phyloP scores from a whole-genome alignment of 2,329 filamentous ascomycete genomes.

The Trichoderma sp. region DNA sequence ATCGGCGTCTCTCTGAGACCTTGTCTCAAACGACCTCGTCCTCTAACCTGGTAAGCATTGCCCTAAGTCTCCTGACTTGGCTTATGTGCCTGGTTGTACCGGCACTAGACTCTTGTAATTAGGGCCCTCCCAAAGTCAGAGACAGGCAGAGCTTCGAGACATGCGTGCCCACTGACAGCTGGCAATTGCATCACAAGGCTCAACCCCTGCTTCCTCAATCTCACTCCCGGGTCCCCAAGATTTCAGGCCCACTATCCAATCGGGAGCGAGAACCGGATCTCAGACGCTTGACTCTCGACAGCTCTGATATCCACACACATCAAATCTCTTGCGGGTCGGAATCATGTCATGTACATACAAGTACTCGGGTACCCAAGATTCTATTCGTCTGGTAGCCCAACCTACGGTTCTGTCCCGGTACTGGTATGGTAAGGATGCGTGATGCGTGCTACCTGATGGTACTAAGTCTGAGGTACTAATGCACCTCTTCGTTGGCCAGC shows the following conservation, averaged over 20 bases:
- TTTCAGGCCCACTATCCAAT: conserved; percentile 17
- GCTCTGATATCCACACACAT: conserved; percentile 5
- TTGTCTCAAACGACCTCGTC: conserved; percentile 15
- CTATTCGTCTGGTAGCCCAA: too few species aligned
- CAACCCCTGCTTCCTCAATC: conserved; percentile 21
- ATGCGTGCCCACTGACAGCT: conserved; percentile 28
- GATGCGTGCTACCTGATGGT: too few species aligned
- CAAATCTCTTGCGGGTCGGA: conserved; percentile 15
- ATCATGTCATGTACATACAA: background rate
- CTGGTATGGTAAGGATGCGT: too few species aligned
- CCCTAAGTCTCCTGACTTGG: background rate
- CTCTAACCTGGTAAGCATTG: background rate
- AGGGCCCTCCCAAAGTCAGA: background rate
- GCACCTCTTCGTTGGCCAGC: conserved; percentile 14
- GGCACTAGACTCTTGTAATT: background rate
- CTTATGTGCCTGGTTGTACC: background rate
- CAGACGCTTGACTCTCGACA: conserved; percentile 26
- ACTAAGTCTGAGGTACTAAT: background rate
- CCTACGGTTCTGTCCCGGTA: background rate
- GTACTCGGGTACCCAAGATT: background rate
- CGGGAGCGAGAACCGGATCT: conserved; percentile 25
- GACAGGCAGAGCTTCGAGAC: conserved; percentile 9
- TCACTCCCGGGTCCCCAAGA: conserved; percentile 21
- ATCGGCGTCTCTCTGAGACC: conserved; percentile 22
- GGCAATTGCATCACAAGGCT: conserved; percentile 26